Conservation (phyloP, 2,329 filamentous ascomycete species). For the Trichoderma sp. region DNA sequence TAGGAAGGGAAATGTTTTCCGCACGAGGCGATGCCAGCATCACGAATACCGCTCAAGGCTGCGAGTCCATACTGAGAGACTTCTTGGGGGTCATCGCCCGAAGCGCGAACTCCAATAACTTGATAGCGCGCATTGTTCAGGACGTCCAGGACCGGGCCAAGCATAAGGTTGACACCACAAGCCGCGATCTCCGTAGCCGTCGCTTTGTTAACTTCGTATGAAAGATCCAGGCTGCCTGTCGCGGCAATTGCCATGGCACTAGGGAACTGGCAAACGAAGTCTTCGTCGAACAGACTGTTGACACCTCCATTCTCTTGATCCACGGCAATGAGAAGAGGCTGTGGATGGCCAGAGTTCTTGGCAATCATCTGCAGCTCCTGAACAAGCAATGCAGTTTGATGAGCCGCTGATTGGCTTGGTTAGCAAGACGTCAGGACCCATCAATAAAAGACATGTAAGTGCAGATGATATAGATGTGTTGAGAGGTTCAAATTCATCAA, state of each 20-base stretch:
- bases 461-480: not conserved
- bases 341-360: slow-evolving; percentile 84
- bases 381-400: slow-evolving; percentile 85
- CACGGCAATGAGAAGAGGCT: slow-evolving; percentile 85
- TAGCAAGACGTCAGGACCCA: slow-evolving; percentile 23
- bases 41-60: slow-evolving; percentile 89
- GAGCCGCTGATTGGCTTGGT: slow-evolving; percentile 67
- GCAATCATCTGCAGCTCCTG: slow-evolving; percentile 93
- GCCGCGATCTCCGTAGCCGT: slow-evolving; percentile 91
- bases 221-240: slow-evolving; percentile 80
- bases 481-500: not conserved
- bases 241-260: slow-evolving; percentile 98
- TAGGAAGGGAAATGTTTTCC: slow-evolving; percentile 98
- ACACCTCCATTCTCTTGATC: slow-evolving; percentile 99
- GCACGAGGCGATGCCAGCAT: slow-evolving; percentile 84
- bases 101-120: slow-evolving; percentile 84
- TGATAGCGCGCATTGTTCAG: slow-evolving; percentile 91
- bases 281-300: slow-evolving; percentile 94
- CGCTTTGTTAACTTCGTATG: slow-evolving; percentile 88
- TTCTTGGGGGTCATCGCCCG: slow-evolving; percentile 91
- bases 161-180: slow-evolving; percentile 93
- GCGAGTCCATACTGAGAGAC: slow-evolving; percentile 91
- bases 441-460: slow-evolving; percentile 17
- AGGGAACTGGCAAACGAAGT: slow-evolving; percentile 94
- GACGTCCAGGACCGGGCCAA: slow-evolving; percentile 92